Conservation (phyloP, 306 rosid species). For the Prunus campanulata region DNA sequence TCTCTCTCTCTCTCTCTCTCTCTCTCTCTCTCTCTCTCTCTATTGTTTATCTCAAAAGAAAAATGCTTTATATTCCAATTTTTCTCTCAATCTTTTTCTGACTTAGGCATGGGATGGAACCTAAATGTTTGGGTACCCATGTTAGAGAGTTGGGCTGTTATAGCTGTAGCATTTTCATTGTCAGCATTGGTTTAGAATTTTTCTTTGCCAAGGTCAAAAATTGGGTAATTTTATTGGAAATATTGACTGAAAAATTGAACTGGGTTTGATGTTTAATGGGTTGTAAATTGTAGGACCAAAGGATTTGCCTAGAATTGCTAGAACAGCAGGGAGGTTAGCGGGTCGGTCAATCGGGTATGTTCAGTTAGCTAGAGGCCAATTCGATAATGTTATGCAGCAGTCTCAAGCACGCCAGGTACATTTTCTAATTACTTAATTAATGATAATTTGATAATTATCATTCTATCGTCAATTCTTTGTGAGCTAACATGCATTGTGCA, state of each 20-base stretch:
- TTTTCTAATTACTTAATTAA: background rate
- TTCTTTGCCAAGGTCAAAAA: background rate
- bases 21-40: slow-evolving; percentile 2
- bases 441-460: background rate
- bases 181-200: background rate
- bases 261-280: background rate
- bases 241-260: background rate
- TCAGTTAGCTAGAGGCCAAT: slow-evolving; percentile 88
- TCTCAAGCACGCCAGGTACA: slow-evolving; percentile 83
- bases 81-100: no score
- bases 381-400: slow-evolving; percentile 73
- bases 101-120: no score
- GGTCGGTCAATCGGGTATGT: slow-evolving; percentile 77
- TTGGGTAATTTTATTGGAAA: background rate
- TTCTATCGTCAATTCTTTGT: background rate
- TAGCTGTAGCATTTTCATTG: background rate
- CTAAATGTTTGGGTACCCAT: no score
- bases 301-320: slow-evolving; percentile 49
- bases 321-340: slow-evolving; percentile 45
- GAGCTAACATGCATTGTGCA: background rate
- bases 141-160: background rate
- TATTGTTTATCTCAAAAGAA: background rate
- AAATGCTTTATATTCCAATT: no score
- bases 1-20: slow-evolving; percentile 5
- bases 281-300: slow-evolving; percentile 33